phyloP scores from a whole-genome alignment of 257 asterid genomes.

The Solanum stenotomum region DNA sequence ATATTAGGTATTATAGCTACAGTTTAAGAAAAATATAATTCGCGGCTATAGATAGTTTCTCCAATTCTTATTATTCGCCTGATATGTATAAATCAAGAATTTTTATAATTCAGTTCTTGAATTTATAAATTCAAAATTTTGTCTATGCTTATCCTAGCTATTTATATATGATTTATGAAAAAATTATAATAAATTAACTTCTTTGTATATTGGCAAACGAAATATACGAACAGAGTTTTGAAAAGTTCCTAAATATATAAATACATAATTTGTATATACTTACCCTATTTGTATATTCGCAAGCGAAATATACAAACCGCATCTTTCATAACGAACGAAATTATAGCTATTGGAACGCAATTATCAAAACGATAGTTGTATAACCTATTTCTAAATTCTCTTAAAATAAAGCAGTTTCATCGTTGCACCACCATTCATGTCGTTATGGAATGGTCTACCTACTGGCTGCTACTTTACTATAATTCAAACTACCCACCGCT shows the following conservation, averaged over 20 bases:
- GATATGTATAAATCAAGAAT: accelerated
- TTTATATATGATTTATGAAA: background rate
- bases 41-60: too few relatives aligned
- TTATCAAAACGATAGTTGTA: accelerated
- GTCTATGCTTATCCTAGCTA: accelerated
- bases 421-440: background rate
- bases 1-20: too few relatives aligned
- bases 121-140: too few relatives aligned
- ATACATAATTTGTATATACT: too few relatives aligned
- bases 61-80: accelerated
- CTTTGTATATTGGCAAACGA: background rate
- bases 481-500: background rate
- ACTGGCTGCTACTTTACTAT: background rate
- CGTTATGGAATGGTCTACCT: background rate
- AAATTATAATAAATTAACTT: too few relatives aligned
- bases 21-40: background rate
- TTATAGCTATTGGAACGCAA: accelerated
- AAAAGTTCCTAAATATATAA: too few relatives aligned
- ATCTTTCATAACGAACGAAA: accelerated
- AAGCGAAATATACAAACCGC: background rate
- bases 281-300: accelerated
- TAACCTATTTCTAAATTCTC: too few relatives aligned
- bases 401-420: too few relatives aligned
- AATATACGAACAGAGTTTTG: accelerated
- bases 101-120: accelerated